Base-by-base conservation (phyloP, 306 rosid genomes). In the Oxytropis ochrocephala region DNA sequence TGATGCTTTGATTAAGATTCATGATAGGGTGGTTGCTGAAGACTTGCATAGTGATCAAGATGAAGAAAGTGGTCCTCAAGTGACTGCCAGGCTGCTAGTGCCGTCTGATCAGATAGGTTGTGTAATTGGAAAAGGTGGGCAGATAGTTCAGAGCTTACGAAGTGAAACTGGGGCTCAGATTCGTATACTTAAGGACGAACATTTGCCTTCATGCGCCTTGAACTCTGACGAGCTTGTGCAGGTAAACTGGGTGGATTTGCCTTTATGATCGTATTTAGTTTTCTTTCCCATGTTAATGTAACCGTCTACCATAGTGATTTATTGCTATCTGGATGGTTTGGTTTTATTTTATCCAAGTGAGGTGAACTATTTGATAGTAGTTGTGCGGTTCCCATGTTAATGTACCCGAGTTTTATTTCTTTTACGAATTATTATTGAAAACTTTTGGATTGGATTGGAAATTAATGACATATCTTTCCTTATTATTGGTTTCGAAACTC, bases 71-170 rank as follows among this genome's bases (percentile, higher is more conserved):
- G 82, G 82, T 46, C 88, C 69, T 7, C 96, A 94, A 61, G 97
- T 91, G 8, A 84, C 72, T 33, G 97, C 92, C 36, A 79, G 87
- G 86, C 85, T 94, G 54, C 90, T 94, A 39, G 97, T 94, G 11
- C 97, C 97, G 7, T 91, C 99, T 51, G 99, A 94, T 82, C 99
- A 94, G 87, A 91, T 94, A 68, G 97, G 99, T 49, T 91, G 96
- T 57, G 74, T 94, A 35, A 89, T 94, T 64, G 99, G 99, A 36
- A 94, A 94, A 78, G 99, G 99, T 14, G 99, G 99, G 18, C 92
- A 83, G 83, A 89, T 91, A 38, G 96, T 94, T 57, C 96, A 94
- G 87, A 84, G 54, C 36, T 79, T 94, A 48, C 91, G 99, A 1
- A 81, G 82, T 64, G 97, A 94, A 42, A 85, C 99, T 10, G 96